These are phyloP conservation scores for Trifolium repens DNA, from an alignment of 306 rosid genomes.

Conservation along the genomic window DNA sequence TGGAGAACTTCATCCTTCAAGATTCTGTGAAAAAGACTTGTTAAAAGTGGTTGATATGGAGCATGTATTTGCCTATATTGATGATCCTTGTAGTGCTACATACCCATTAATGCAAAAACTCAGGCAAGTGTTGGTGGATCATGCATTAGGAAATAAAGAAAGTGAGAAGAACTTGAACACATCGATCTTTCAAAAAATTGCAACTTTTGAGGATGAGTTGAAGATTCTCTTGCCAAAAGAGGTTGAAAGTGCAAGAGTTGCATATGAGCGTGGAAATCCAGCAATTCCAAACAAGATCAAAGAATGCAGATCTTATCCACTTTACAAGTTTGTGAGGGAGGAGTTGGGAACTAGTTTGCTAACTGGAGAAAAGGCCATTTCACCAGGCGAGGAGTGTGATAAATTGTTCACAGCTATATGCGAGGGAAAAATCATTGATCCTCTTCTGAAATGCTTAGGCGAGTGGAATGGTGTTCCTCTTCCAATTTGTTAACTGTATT, in stretches of 20 bases:
- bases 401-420: too few relatives aligned
- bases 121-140: not conserved
- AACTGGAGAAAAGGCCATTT: too few relatives aligned
- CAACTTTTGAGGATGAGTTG: too few relatives aligned
- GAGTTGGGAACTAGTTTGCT: too few relatives aligned
- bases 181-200: too few relatives aligned
- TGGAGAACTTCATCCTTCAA: not conserved
- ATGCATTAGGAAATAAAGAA: not conserved
- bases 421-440: too few relatives aligned
- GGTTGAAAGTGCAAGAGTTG: not conserved
- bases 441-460: too few relatives aligned
- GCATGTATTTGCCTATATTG: not conserved
- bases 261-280: not conserved
- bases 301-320: not conserved
- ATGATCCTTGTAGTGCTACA: not conserved
- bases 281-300: not conserved
- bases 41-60: not conserved
- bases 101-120: not conserved
- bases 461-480: too few relatives aligned
- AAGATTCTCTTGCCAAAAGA: not conserved
- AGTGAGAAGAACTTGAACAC: not conserved
- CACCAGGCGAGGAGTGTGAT: too few relatives aligned
- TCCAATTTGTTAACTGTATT: too few relatives aligned
- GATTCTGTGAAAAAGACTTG: not conserved
- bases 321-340: not conserved